phyloP scores from a whole-genome alignment of 1,284 basidiomycete species.

The Volvariella surrecta region DNA sequence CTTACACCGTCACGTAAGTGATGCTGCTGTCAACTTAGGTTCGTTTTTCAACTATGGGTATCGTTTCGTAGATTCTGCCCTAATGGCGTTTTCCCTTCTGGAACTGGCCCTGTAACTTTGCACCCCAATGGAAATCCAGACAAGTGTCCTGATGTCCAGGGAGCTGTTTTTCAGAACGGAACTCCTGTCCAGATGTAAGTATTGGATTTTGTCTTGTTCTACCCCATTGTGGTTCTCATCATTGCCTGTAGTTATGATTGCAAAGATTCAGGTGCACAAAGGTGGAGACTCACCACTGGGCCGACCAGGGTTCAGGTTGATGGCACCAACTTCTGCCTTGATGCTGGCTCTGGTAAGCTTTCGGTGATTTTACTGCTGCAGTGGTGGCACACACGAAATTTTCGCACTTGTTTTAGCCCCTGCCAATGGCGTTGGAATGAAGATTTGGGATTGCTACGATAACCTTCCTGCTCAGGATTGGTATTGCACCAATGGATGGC shows the following conservation, averaged over 20 bases:
- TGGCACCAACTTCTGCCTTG: conserved; percentile 15
- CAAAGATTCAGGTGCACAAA: conserved; percentile 16
- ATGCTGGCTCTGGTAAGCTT: conserved; percentile 15
- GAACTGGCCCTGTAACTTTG: conserved; percentile 6
- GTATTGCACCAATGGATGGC: conserved; percentile 6
- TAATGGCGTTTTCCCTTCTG: conserved; percentile 6
- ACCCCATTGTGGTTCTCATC: conserved; percentile 12
- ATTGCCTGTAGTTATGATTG: conserved; percentile 24
- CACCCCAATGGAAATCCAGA: conserved; percentile 13
- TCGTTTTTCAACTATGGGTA: neutral
- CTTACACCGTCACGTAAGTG: conserved; percentile 16
- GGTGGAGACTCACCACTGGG: conserved; percentile 14
- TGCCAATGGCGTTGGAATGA: conserved; percentile 13
- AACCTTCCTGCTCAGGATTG: conserved; percentile 15
- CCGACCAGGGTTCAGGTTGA: conserved; percentile 11
- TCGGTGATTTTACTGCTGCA: neutral
- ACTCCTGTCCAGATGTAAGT: conserved; percentile 20
- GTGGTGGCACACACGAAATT: too few species aligned
- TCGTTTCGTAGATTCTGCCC: conserved; percentile 12
- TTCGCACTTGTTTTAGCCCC: conserved; percentile 9
- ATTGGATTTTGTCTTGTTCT: neutral
- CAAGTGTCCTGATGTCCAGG: conserved; percentile 20
- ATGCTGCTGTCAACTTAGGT: neutral
- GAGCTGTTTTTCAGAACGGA: conserved; percentile 15
- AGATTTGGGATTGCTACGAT: conserved; percentile 16